Base-by-base conservation (phyloP, 352 stramenopile species). In the Pythium guiyangense region DNA sequence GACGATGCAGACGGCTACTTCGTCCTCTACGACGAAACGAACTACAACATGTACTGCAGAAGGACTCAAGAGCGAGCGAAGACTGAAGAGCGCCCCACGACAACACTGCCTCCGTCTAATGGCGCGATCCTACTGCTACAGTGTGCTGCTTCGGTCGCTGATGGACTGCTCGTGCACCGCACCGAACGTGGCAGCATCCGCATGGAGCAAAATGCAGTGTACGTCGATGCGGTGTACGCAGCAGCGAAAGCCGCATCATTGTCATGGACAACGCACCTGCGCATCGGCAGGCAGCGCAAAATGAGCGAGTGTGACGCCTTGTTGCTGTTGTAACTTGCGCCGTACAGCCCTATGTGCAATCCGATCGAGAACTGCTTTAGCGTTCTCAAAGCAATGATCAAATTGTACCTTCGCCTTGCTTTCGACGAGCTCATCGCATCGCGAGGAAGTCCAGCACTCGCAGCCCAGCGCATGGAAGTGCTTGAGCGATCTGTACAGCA, bases 241-340 rank as follows among this genome's bases (percentile, higher is more conserved):
- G 26, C n/a, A 4, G 50, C 52, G 42, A 65, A 64, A 44, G 42
- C 27, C 10, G 57, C 39, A 2, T 65, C 4, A 22, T 65, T 9
- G 57, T 67, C 3, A 1, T 74, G n/a, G 59, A 70, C 35, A 73
- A 73, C 26, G 53, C 54, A 9, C 53, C 65, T 17, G 53, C 53
- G 0, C 65, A n/a, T 22, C 50, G 12, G 0, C 61, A 66, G 20
- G 62, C 51, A 0, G n/a, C n/a, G n/a, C n/a, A n/a, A n/a, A n/a
- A n/a, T n/a, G n/a, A n/a, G n/a, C n/a, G 61, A 69, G 49, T n/a
- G n/a, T n/a, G n/a, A n/a, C n/a, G n/a, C n/a, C n/a, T n/a, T n/a
- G n/a, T n/a, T n/a, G n/a, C n/a, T n/a, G n/a, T n/a, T n/a, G n/a
- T n/a, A n/a, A n/a, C n/a, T n/a, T n/a, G n/a, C n/a, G n/a, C n/a